Evolutionary conservation across 2,329 filamentous ascomycete genomes (phyloP), one percentile per base, ranked within the genome.

Genomic region (Myriangium duriaei): DNA sequence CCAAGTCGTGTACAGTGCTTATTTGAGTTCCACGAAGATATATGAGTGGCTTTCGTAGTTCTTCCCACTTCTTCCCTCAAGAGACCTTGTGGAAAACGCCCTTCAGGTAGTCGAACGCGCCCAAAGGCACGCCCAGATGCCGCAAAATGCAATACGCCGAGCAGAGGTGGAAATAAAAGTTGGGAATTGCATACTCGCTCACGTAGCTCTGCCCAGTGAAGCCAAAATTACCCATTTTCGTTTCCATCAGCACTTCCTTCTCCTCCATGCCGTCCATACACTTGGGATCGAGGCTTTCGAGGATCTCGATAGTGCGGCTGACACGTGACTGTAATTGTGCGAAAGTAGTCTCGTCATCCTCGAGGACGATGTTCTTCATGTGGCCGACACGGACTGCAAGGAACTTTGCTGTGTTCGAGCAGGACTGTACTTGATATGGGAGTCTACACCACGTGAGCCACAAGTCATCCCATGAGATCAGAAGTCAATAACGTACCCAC

Each of bases 381-480:
- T 81, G 63, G 34, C 81, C 76, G n/a, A 63, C 64, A 3, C 63
- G 62, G 3, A 76, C 72, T 43, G 79, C 68, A 58, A 81, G 81
- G 7, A 60, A 45, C 2, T 58, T 51, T 15, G 74, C 76, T 0
- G 65, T 76, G 50, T 80, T 81, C 58, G 16, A 41, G 26, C 32
- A 35, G n/a, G 32, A 30, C 15, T 41, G 38, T 9, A 41, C 33
- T 24, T 41, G 38, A 32, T 36, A 34, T 5, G 37, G 19, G 5
- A 41, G 26, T 6, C 12, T 19, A 12, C 12, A 30, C 21, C n/a
- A 26, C 21, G 21, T 26, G 21, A 26, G 7, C n/a, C 7, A 7
- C 21, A n/a, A n/a, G n/a, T 26, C 21, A 26, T n/a, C n/a, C 21
- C 21, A 7, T 26, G 21, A 26, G 7, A 7, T 26, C 7, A 26